phyloP scores from a whole-genome alignment of 192 early-diverging fungal species.

The Coemansia reversa region DNA sequence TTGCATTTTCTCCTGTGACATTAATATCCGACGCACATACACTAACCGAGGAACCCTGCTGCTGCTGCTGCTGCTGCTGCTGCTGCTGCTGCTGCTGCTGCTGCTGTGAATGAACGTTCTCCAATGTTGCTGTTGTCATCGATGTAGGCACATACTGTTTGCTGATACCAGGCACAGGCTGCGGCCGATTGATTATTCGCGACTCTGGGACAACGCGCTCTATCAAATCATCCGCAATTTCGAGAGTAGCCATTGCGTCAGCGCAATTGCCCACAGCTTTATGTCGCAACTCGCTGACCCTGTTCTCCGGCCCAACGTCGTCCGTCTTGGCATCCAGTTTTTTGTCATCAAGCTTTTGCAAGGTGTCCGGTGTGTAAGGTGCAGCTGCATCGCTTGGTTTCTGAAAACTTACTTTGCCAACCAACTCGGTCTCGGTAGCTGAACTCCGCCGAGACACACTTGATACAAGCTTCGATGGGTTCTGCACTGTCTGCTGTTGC shows the following conservation, averaged over 20 bases:
- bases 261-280: neutral
- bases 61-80: neutral
- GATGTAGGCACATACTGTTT: neutral
- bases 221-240: neutral
- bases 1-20: neutral
- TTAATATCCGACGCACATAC: neutral
- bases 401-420: neutral
- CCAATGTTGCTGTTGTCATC: neutral
- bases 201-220: neutral
- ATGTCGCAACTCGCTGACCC: neutral
- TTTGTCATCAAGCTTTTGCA: neutral
- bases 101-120: neutral
- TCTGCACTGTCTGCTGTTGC: neutral
- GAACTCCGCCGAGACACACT: neutral
- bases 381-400: neutral
- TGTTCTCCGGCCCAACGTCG: neutral
- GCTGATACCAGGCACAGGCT: neutral
- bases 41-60: neutral
- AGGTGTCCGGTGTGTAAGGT: neutral
- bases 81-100: neutral
- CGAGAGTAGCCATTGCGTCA: neutral
- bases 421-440: neutral
- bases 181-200: neutral
- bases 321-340: neutral
- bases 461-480: conserved; percentile 2